Percentiles rank a stretch among this genome's conserved stretches.
Evolutionary conservation across 805 yeast species (phyloP).

Genomic region (Maudiozyma saulgeensis): DNA sequence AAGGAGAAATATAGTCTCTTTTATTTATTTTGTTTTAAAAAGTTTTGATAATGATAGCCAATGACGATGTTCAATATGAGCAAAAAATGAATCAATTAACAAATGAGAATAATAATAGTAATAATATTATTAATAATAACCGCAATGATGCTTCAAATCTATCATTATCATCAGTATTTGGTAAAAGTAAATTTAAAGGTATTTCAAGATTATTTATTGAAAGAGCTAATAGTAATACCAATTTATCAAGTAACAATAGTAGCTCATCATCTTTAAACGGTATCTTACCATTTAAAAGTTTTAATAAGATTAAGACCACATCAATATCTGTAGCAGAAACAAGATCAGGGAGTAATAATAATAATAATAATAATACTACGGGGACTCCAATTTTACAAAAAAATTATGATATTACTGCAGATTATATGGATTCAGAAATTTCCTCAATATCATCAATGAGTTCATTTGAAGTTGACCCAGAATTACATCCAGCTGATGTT

Average conservation of each 20-base stretch:
- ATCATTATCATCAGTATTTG: conserved; percentile 6
- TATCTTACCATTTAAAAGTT: neutral
- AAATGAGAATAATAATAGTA: neutral
- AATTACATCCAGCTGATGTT: conserved; percentile 22
- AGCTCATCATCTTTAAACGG: neutral
- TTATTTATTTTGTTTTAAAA: too few relatives aligned
- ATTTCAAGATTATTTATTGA: neutral
- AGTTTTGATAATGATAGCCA: too few relatives aligned
- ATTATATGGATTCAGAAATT: neutral
- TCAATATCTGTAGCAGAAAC: neutral
- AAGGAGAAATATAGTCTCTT: too few relatives aligned
- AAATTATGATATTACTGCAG: neutral
- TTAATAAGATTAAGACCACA: neutral
- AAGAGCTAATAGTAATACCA: neutral
- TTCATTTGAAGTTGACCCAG: neutral
- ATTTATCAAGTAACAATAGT: neutral
- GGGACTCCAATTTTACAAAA: neutral
- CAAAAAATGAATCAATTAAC: too few relatives aligned
- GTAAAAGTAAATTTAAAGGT: conserved; percentile 4
- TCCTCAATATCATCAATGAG: neutral
- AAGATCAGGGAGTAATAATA: neutral
- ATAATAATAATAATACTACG: neutral
- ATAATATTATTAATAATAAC: neutral
- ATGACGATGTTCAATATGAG: too few relatives aligned
- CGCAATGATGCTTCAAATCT: neutral